Base-by-base conservation (phyloP, 345 rosid species). In the Euphorbia pulcherrima region DNA sequence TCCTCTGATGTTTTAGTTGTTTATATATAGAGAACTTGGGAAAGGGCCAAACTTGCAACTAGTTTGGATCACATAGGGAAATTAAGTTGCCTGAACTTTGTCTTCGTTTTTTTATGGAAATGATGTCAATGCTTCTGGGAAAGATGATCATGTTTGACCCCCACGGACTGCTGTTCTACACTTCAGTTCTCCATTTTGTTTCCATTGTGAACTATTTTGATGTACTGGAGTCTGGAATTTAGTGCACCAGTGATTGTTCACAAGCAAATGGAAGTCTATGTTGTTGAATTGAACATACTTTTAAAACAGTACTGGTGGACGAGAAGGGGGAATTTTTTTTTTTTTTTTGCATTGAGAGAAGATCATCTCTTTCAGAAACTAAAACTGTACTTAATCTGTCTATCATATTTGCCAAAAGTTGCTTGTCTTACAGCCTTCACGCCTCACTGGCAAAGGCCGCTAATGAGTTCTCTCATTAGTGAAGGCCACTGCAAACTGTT, bases 51-150 rank as follows among this genome's bases (percentile, higher is more conserved):
- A 67, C 67, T 95, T 73, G 97, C 99, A 41, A 68, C 86, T 55
- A 84, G 90, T n/a, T 81, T 95, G 78, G 97, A 95, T 82, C 91
- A 82, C 62, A 67, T 95, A 70, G 92, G 97, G 91, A 89, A 50
- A 74, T 71, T 13, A 14, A 16, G 3, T 26, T 20, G 28, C 50
- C 52, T 35, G 8, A 40, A 48, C 54, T 52, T 61, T 46, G 40
- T 18, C n/a, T n/a, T 33, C 28, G 27, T 23, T 53, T 47, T 52
- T 17, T 33, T 60, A 21, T 65, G 64, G 41, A 20, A 71, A 63
- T 63, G 20, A 44, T 44, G 37, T 6, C 55, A 14, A 7, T 26
- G 21, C 35, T 58, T 20, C 27, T 28, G 28, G 14, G 8, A 20
- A n/a, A 0, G 24, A 62, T 21, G 30, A 33, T 3, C 8, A 20